Evolutionary conservation across 2,329 filamentous ascomycete species (phyloP), one percentile per base, ranked within the genome.

Genomic region (Westerdykella aurantiaca): DNA sequence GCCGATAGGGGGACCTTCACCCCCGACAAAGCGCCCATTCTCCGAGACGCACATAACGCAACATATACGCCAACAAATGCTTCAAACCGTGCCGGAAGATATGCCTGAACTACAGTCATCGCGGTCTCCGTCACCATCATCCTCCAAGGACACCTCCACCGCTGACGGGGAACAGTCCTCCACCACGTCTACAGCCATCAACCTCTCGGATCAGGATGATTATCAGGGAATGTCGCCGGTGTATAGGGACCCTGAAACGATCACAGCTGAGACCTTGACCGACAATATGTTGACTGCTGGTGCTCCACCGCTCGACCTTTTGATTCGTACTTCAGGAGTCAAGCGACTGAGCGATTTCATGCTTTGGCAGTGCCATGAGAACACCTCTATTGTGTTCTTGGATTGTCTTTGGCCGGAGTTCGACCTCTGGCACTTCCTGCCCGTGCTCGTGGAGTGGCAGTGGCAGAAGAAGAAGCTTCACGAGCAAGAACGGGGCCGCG

Each of bases 341-440:
- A 85, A 90, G 67, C 80, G 93, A 39, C 73, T 98, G 46, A 96
- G 89, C 62, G 93, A 98, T 66, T 98, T 97, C 59, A 93, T 98
- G 90, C 81, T 98, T 29, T 98, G 93, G 93, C 93, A 98, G 69
- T 93, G 88, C 58, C 90, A 97, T 62, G 81, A 95, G 61, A 77
- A 91, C 51, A 96, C 93, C 0, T 86, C 95, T 47, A 85, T 98
- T 51, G 88, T 94, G 47, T 98, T 97, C 64, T 71, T 96, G 44
- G 80, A 95, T 57, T 93, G 88, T 52, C 75, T 95, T 49, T 98
- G 93, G 93, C 93, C 93, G 2, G 88, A 96, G 50, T 96, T 98
- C 57, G 89, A 95, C 63, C 76, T 98, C 4, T 91, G 89, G 82
- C 80, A 90, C 46, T 96, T 97, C 68, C 69, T 98, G 14, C 93